Evolutionary conservation across 2,329 filamentous ascomycete species (phyloP).

Genomic region (Curvularia eragrostidis): DNA sequence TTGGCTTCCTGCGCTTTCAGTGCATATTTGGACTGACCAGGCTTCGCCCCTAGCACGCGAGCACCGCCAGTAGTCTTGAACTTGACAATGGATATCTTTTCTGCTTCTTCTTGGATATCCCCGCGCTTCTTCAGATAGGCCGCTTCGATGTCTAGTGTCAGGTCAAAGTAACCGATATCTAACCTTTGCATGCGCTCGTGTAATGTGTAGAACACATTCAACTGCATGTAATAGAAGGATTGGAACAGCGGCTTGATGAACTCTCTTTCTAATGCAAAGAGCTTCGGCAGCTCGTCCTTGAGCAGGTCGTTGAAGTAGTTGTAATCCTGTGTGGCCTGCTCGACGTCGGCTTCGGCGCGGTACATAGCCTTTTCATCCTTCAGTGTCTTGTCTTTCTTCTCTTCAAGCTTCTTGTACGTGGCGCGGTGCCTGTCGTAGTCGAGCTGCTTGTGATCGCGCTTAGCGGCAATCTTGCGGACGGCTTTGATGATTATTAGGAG

Average conservation of each 20-base stretch:
- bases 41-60: slow-evolving; percentile 43
- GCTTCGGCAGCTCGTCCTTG: slow-evolving; percentile 91
- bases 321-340: slow-evolving; percentile 91
- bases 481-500: slow-evolving; percentile 93
- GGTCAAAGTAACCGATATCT: slow-evolving; percentile 97
- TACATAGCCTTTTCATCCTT: slow-evolving; percentile 98
- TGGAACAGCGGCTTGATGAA: slow-evolving; percentile 98
- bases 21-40: slow-evolving; percentile 48
- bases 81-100: slow-evolving; percentile 82
- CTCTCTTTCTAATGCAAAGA: slow-evolving; percentile 87
- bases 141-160: slow-evolving; percentile 88
- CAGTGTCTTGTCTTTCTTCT: slow-evolving; percentile 94
- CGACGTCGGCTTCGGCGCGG: slow-evolving; percentile 90
- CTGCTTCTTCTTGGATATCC: slow-evolving; percentile 83
- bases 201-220: slow-evolving; percentile 98
- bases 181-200: slow-evolving; percentile 98
- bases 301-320: slow-evolving; percentile 98
- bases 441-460: slow-evolving; percentile 96
- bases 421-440: slow-evolving; percentile 90
- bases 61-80: slow-evolving; percentile 84
- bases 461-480: slow-evolving; percentile 84
- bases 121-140: slow-evolving; percentile 89
- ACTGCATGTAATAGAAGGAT: slow-evolving; percentile 99
- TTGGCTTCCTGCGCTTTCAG: slow-evolving; percentile 50
- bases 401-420: slow-evolving; percentile 89